Conservation (phyloP, 1,284 basidiomycete species). For the Inonotus hispidus region DNA sequence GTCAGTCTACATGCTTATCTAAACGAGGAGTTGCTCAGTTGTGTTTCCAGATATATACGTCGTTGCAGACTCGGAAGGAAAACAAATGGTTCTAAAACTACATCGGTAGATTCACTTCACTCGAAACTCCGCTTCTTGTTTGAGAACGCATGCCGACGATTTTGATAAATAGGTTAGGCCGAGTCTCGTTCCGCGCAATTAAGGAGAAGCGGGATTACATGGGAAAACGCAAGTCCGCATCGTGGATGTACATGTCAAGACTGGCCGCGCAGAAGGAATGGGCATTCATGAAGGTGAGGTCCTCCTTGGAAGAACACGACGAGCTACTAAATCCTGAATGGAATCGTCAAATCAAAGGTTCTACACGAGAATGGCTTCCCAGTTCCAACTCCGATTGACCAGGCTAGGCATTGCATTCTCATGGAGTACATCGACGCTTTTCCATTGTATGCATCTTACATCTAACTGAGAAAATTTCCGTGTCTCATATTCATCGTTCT, state of each 20-base stretch:
- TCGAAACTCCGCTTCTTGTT: too few species aligned
- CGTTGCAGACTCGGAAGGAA: constrained; percentile 79
- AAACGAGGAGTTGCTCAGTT: not conserved
- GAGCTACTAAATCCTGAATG: not conserved
- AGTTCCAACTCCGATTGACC: constrained; percentile 90
- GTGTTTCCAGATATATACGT: constrained; percentile 77
- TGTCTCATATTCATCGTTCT: constrained; percentile 6
- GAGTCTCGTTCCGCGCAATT: constrained; percentile 94
- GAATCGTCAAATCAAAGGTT: constrained; percentile 52
- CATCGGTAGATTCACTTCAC: constrained; percentile 78
- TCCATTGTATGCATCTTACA: constrained; percentile 65
- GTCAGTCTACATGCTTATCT: constrained; percentile 34
- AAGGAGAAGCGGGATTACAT: constrained; percentile 97
- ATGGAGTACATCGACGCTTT: constrained; percentile 97
- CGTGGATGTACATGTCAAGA: constrained; percentile 99
- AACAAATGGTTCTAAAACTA: constrained; percentile 87
- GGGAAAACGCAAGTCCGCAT: constrained; percentile 91
- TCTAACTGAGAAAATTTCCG: too few species aligned
- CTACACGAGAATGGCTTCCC: constrained; percentile 93
- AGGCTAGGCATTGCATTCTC: constrained; percentile 89
- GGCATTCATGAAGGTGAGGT: constrained; percentile 91
- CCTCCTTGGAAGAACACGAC: not conserved
- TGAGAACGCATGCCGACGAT: too few species aligned
- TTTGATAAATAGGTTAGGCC: constrained; percentile 90
- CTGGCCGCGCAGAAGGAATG: constrained; percentile 96